These are phyloP conservation scores for Piper longum DNA, from an alignment of 164 flowering plant species.

Conservation along the genomic window DNA sequence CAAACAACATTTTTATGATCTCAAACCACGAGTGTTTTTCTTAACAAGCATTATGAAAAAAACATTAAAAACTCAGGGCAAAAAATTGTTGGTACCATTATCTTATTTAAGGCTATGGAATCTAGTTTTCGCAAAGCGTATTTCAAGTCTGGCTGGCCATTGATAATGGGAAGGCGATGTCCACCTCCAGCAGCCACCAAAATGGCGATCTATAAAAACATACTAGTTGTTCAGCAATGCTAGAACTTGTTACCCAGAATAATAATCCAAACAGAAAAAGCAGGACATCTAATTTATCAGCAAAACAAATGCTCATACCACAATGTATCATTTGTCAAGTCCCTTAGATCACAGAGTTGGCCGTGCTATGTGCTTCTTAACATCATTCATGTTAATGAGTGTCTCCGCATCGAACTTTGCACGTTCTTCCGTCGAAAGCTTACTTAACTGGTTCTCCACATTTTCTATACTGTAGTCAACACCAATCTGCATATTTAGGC, in stretches of 20 bases:
- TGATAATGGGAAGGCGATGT: slow-evolving; percentile 61
- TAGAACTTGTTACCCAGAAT: too few species aligned
- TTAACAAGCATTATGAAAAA: not conserved
- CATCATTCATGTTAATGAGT: slow-evolving; percentile 78
- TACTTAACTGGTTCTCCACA: slow-evolving; percentile 78
- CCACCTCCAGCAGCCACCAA: slow-evolving; percentile 88
- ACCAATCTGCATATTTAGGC: too few species aligned
- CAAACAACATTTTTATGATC: too few species aligned
- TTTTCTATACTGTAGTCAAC: too few species aligned
- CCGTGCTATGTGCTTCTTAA: slow-evolving; percentile 49
- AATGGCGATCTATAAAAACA: slow-evolving; percentile 64
- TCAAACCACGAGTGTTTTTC: not conserved
- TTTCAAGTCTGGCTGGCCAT: slow-evolving; percentile 61
- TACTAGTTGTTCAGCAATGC: too few species aligned
- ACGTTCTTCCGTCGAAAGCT: slow-evolving; percentile 89
- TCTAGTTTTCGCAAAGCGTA: slow-evolving; percentile 83
- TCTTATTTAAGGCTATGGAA: slow-evolving; percentile 62
- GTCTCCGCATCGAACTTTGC: slow-evolving; percentile 97
- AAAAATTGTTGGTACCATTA: slow-evolving; percentile 27
- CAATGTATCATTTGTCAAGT: slow-evolving; percentile 82
- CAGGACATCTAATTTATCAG: not conserved
- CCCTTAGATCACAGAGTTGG: slow-evolving; percentile 40
- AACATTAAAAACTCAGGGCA: not conserved
- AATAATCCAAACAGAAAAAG: too few species aligned
- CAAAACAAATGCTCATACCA: slow-evolving; percentile 54